Conservation (phyloP, 164 flowering plant species). For the Vitis cinerea region DNA sequence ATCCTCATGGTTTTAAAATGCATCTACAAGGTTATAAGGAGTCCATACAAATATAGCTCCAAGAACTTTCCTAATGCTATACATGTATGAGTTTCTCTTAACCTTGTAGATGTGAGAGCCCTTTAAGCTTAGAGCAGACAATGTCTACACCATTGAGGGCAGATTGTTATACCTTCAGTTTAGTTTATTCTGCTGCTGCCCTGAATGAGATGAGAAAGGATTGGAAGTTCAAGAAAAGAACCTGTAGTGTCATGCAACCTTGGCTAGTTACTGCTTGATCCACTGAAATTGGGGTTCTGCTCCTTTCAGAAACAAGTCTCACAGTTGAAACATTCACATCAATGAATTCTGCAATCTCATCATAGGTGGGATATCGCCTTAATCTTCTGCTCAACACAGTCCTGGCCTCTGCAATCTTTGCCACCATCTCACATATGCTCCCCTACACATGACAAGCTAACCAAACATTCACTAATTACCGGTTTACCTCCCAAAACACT, state of each 20-base stretch:
- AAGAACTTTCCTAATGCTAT: too few relatives aligned
- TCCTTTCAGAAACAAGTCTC: slow-evolving; percentile 35
- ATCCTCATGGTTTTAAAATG: too few relatives aligned
- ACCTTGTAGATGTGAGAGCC: too few relatives aligned
- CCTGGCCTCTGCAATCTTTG: slow-evolving; percentile 54
- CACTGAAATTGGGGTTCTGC: slow-evolving; percentile 50
- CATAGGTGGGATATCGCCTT: slow-evolving; percentile 37
- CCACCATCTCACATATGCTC: slow-evolving; percentile 37
- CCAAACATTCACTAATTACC: slow-evolving; percentile 46
- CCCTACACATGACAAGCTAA: slow-evolving; percentile 68
- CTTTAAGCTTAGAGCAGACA: too few relatives aligned
- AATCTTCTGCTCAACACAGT: slow-evolving; percentile 32
- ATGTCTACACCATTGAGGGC: too few relatives aligned
- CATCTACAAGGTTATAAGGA: too few relatives aligned
- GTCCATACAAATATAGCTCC: too few relatives aligned
- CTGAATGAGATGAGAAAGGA: neutral
- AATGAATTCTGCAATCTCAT: slow-evolving; percentile 45
- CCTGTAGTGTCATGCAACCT: slow-evolving; percentile 52
- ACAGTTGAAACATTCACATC: slow-evolving; percentile 29
- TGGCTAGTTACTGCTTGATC: slow-evolving; percentile 32
- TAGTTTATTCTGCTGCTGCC: too few relatives aligned
- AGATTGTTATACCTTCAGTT: too few relatives aligned
- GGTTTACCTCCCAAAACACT: slow-evolving; percentile 18
- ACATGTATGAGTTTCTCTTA: too few relatives aligned
- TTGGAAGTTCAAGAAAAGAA: slow-evolving; percentile 12